Conservation (phyloP, 192 early-diverging fungal genomes). For the Coemansia sp. region DNA sequence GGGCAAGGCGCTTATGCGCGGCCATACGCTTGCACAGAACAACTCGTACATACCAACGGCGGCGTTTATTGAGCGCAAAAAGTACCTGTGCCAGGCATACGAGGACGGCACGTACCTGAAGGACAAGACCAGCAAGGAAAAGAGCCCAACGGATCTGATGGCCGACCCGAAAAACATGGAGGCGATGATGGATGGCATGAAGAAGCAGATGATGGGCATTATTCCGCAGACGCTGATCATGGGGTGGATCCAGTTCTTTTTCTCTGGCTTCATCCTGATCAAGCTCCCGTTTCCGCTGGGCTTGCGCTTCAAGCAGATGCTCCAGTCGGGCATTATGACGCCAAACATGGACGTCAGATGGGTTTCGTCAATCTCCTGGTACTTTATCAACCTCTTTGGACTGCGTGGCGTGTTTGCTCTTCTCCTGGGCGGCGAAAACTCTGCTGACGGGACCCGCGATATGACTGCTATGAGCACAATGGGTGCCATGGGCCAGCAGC, state of each 20-base stretch:
- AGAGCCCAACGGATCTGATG: conserved; percentile 79
- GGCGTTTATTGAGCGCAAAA: conserved; percentile 74
- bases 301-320: conserved; percentile 96
- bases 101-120: conserved; percentile 84
- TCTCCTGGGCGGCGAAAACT: conserved; percentile 87
- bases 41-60: conserved; percentile 67
- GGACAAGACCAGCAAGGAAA: conserved; percentile 65
- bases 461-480: conserved; percentile 92
- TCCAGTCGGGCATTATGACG: conserved; percentile 94
- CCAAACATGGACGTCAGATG: conserved; percentile 96
- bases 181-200: conserved; percentile 97
- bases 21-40: conserved; percentile 66
- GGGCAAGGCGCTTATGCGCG: conserved; percentile 77
- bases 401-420: conserved; percentile 88
- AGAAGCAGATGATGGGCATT: conserved; percentile 96
- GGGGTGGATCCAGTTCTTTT: conserved; percentile 99
- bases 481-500: conserved; percentile 69
- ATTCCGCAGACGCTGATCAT: conserved; percentile 99
- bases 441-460: conserved; percentile 82
- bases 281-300: conserved; percentile 96
- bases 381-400: conserved; percentile 97
- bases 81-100: conserved; percentile 73
- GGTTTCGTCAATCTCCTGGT: conserved; percentile 98
- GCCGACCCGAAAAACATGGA: conserved; percentile 91
- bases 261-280: conserved; percentile 95